phyloP scores from a whole-genome alignment of 2,329 filamentous ascomycete species.

The Cladosporium sp. region DNA sequence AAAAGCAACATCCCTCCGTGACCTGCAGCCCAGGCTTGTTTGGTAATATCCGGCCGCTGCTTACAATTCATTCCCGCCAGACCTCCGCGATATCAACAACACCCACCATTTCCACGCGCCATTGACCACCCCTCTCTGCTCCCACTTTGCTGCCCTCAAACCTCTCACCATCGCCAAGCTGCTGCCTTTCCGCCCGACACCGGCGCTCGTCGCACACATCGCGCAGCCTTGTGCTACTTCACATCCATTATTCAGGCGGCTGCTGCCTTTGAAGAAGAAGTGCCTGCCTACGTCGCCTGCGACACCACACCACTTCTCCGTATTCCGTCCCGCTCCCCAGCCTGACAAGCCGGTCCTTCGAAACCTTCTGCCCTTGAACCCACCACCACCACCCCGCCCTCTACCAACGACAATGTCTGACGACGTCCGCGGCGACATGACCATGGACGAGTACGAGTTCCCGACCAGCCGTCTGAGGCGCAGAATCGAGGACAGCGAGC shows the following conservation, averaged over 20 bases:
- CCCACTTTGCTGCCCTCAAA: neutral
- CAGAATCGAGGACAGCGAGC: constrained; percentile 50
- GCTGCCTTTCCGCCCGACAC: constrained; percentile 10
- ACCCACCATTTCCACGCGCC: neutral
- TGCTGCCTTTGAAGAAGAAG: neutral
- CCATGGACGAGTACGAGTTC: constrained; percentile 53
- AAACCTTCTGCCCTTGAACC: constrained; percentile 13
- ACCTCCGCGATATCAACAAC: neutral
- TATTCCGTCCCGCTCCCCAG: neutral
- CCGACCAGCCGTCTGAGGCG: constrained; percentile 56
- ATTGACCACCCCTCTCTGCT: too few species aligned
- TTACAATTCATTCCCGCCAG: neutral
- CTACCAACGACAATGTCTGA: constrained; percentile 23
- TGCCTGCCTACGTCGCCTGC: neutral
- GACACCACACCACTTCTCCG: neutral
- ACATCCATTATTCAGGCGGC: neutral
- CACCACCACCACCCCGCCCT: constrained; percentile 2
- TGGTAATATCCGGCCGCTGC: constrained; percentile 1
- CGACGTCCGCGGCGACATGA: constrained; percentile 25
- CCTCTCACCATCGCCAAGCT: constrained; percentile 2
- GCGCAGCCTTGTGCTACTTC: constrained; percentile 6
- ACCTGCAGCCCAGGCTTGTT: constrained; percentile 10
- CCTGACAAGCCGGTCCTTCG: constrained; percentile 6
- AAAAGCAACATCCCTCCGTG: constrained; percentile 12
- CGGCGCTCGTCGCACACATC: constrained; percentile 5